Percentiles rank a stretch among this genome's conserved stretches.
Evolutionary conservation across 1,139 yeast species (phyloP).

Genomic region (Spathaspora sp.): DNA sequence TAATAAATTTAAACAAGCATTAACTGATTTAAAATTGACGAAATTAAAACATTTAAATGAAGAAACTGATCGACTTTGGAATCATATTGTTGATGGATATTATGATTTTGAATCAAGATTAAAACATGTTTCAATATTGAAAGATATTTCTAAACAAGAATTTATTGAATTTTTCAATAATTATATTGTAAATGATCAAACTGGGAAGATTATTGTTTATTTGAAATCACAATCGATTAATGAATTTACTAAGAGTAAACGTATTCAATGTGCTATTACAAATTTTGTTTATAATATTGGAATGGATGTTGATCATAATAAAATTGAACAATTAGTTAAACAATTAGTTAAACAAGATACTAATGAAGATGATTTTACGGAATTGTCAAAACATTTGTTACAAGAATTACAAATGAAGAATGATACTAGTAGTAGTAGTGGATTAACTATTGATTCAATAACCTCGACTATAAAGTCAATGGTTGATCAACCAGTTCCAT

Average conservation of each 20-base stretch:
- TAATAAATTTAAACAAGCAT: constrained; percentile 64
- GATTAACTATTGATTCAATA: constrained; percentile 11
- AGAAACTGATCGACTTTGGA: constrained; percentile 68
- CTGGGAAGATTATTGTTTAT: constrained; percentile 61
- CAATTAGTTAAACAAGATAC: constrained; percentile 22
- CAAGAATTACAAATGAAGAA: constrained; percentile 9
- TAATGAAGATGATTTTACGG: constrained; percentile 15
- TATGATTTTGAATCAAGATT: constrained; percentile 67
- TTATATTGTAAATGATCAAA: constrained; percentile 37
- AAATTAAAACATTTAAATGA: constrained; percentile 77
- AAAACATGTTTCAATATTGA: constrained; percentile 57
- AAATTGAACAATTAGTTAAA: constrained; percentile 21
- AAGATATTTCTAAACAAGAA: constrained; percentile 54
- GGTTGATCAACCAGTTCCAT: constrained; percentile 24
- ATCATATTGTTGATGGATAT: constrained; percentile 68
- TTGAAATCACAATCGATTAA: constrained; percentile 59
- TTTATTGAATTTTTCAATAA: constrained; percentile 54
- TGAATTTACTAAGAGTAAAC: constrained; percentile 21
- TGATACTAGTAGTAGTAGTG: background rate
- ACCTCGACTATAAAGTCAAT: constrained; percentile 16
- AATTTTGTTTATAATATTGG: constrained; percentile 27
- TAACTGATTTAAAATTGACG: constrained; percentile 63
- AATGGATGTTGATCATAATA: constrained; percentile 26
- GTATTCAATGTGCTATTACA: constrained; percentile 25
- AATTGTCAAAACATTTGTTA: constrained; percentile 15